These are phyloP conservation scores for Ceratocystis lukuohia DNA, from an alignment of 2,329 filamentous ascomycete genomes.

Conservation along the genomic window DNA sequence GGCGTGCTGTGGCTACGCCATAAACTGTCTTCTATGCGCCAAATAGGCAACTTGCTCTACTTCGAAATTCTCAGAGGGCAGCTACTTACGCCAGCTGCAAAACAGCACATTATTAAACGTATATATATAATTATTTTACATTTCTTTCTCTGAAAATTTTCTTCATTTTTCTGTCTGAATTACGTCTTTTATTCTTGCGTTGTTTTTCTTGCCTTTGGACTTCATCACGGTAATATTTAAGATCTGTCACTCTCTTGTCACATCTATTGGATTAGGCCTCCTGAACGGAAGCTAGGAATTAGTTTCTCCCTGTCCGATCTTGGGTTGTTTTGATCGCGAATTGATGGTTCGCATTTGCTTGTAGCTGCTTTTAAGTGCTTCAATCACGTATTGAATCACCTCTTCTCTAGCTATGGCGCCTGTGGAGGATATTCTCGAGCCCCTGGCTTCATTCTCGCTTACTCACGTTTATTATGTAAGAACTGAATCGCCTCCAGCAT, in stretches of 20 bases:
- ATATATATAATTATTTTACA: not conserved
- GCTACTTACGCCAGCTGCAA: not conserved
- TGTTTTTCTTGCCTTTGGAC: not conserved
- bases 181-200: not conserved
- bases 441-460: conserved; percentile 78
- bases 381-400: not conserved
- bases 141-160: not conserved
- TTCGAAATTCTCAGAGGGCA: no score
- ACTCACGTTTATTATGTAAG: conserved; percentile 90
- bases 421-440: conserved; percentile 23
- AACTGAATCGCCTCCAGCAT: conserved; percentile 15
- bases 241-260: no score
- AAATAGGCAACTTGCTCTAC: no score
- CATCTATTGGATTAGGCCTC: no score
- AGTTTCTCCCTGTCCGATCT: no score
- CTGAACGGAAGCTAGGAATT: no score
- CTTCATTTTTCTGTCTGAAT: not conserved
- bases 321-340: no score
- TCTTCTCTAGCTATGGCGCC: conserved; percentile 7
- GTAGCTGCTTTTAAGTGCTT: not conserved
- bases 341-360: not conserved
- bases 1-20: not conserved
- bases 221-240: no score
- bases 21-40: no score
- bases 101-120: not conserved